phyloP scores from a whole-genome alignment of 2,329 filamentous ascomycete species.

The Ambrosiella beaveri region DNA sequence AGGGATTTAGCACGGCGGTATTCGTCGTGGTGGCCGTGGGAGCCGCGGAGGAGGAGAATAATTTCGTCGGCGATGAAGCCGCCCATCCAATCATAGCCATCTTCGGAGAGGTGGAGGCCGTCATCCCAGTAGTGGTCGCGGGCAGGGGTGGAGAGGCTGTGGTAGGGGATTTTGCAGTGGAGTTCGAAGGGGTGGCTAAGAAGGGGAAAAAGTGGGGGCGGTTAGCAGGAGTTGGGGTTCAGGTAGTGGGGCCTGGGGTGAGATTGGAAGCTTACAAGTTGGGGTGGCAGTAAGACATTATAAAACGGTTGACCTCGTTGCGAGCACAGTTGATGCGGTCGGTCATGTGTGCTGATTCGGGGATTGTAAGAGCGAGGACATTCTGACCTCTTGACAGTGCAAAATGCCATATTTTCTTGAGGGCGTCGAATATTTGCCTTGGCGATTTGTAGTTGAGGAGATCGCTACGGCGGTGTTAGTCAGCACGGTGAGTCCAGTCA shows the following conservation, averaged over 20 bases:
- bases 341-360: slow-evolving; percentile 27
- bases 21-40: not conserved
- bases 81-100: slow-evolving; percentile 47
- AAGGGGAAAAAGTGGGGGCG: not conserved
- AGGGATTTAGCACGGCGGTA: slow-evolving; percentile 12
- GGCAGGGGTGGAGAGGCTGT: slow-evolving; percentile 28
- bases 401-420: slow-evolving; percentile 33
- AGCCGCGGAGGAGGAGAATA: slow-evolving; percentile 25
- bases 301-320: slow-evolving; percentile 27
- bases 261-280: slow-evolving; percentile 30
- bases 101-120: slow-evolving; percentile 37
- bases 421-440: slow-evolving; percentile 29
- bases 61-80: slow-evolving; percentile 36
- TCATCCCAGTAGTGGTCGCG: slow-evolving; percentile 41
- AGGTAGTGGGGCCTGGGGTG: not conserved
- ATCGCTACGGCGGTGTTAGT: slow-evolving; percentile 25
- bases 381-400: slow-evolving; percentile 32
- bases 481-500: not conserved
- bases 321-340: slow-evolving; percentile 18
- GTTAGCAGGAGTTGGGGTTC: not conserved
- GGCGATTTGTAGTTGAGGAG: slow-evolving; percentile 25
- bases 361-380: slow-evolving; percentile 46
- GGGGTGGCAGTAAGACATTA: slow-evolving; percentile 29
- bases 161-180: slow-evolving; percentile 34
- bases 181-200: slow-evolving; percentile 40